Percentiles rank a stretch among this genome's conserved stretches.
Conservation (phyloP, 2,329 filamentous ascomycete genomes). For the Aaosphaeria pasadenensis region DNA sequence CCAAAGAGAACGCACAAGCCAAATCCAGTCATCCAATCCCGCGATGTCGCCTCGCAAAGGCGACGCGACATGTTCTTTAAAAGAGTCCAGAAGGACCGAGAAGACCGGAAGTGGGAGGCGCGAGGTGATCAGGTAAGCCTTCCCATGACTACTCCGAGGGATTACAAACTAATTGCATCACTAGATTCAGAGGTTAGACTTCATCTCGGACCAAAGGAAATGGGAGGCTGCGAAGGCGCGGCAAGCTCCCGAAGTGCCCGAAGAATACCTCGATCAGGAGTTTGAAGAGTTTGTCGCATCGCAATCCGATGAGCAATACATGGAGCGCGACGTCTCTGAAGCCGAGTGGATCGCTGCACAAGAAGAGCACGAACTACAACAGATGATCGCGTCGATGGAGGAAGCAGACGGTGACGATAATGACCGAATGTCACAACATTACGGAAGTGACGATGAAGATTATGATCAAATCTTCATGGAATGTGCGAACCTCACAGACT, state of each 20-base stretch:
- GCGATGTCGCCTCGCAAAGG: constrained; percentile 61
- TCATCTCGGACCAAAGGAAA: constrained; percentile 39
- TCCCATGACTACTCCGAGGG: neutral
- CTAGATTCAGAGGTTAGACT: constrained; percentile 49
- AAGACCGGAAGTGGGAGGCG: constrained; percentile 45
- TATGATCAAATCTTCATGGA: constrained; percentile 66
- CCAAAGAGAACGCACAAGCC: constrained; percentile 49
- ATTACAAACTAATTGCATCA: neutral
- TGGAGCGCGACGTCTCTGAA: constrained; percentile 27
- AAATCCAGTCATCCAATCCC: constrained; percentile 60
- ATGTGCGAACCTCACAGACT: constrained; percentile 33
- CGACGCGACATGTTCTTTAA: constrained; percentile 68
- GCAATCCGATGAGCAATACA: constrained; percentile 4
- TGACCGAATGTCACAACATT: constrained; percentile 22
- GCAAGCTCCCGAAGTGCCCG: constrained; percentile 35
- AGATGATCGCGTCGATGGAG: constrained; percentile 45
- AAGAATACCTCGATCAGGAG: constrained; percentile 20
- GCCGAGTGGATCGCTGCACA: constrained; percentile 39
- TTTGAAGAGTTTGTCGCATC: constrained; percentile 9
- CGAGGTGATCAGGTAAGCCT: constrained; percentile 45
- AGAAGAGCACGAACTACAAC: constrained; percentile 46
- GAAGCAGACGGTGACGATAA: constrained; percentile 15
- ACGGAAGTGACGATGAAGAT: constrained; percentile 58
- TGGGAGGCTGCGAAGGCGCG: constrained; percentile 46
- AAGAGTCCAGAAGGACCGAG: constrained; percentile 46